Base-by-base conservation (phyloP, 768 basidiomycete genomes). In the Pulveroboletus frians region DNA sequence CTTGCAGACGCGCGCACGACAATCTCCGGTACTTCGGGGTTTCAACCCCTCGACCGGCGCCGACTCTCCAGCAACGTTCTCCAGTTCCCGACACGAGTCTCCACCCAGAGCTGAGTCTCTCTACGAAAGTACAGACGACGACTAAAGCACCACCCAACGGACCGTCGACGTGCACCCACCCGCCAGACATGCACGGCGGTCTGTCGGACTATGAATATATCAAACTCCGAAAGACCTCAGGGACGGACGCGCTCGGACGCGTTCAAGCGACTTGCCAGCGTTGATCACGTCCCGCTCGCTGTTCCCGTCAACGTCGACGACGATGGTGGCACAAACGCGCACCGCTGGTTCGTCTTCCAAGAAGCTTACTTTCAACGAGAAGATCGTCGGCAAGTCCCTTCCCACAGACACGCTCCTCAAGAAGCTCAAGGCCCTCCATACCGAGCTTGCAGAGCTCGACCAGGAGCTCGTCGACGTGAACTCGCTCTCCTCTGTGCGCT, bases 351-450 rank as follows among this genome's bases (percentile, higher is more conserved):
- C 76, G 10, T 69, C 80, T 15, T 71, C 78, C 20, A 77, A 77
- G 68, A 85, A 81, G 61, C 80, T 90, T 56, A 63, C 73, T 11
- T 97, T 97, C 65, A 78, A 77, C 62, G 92, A 93, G 52, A 91
- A 89, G 69, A 78, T 97, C 42, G 71, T 83, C 27, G 82, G 80
- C 40, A 88, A 88, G 63, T 82, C 85, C 17, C 75, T 85, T 46
- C 78, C 83, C 10, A 87, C 90, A 10, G 93, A 97, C 71, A 76
- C 79, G 0, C 73, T 93, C 21, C 83, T 90, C 62, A 92, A 90
- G 75, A 89, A 89, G 70, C 76, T 97, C 59, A 88, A 88, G 72
- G 64, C 75, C 2, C 73, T 91, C n/a, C 85, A 89, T 57, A 71
- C 73, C 30, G 83, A 89, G 54, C 80, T 99, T 38, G 83, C 85